Evolutionary conservation across 192 early-diverging fungal genomes (phyloP).

Genomic region (Podila verticillata): DNA sequence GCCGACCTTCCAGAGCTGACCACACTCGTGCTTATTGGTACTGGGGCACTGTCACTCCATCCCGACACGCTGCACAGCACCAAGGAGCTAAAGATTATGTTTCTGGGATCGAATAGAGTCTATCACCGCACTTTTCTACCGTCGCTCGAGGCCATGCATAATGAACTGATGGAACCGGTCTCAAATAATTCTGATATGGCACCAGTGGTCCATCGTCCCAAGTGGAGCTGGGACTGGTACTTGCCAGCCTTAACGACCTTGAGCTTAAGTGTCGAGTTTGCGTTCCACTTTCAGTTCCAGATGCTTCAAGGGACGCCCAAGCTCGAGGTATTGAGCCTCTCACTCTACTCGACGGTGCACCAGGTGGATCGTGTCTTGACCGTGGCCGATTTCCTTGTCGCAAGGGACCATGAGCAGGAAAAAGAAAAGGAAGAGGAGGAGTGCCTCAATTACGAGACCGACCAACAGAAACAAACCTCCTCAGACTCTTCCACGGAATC

Average conservation of each 20-base stretch:
- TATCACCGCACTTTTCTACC: neutral
- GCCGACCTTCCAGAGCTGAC: neutral
- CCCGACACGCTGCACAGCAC: conserved; percentile 5
- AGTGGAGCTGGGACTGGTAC: conserved; percentile 13
- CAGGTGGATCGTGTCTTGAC: too few species aligned
- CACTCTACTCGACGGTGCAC: too few species aligned
- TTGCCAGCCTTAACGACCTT: neutral
- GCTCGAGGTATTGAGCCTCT: neutral
- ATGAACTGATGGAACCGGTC: neutral
- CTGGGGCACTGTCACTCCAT: neutral
- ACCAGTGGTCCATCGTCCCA: neutral
- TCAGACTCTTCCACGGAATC: too few species aligned
- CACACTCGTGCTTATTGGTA: neutral
- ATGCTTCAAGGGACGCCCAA: neutral
- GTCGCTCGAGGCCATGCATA: neutral
- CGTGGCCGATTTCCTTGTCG: too few species aligned
- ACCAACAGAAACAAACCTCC: too few species aligned
- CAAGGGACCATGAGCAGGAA: too few species aligned
- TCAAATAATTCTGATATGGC: neutral
- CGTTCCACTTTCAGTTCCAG: neutral
- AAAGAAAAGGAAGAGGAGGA: too few species aligned
- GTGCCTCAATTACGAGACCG: too few species aligned
- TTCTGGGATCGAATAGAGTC: too few species aligned
- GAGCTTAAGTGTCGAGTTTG: neutral
- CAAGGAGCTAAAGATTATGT: neutral